Base-by-base conservation (phyloP, 768 basidiomycete species). In the Mycena vulgaris region DNA sequence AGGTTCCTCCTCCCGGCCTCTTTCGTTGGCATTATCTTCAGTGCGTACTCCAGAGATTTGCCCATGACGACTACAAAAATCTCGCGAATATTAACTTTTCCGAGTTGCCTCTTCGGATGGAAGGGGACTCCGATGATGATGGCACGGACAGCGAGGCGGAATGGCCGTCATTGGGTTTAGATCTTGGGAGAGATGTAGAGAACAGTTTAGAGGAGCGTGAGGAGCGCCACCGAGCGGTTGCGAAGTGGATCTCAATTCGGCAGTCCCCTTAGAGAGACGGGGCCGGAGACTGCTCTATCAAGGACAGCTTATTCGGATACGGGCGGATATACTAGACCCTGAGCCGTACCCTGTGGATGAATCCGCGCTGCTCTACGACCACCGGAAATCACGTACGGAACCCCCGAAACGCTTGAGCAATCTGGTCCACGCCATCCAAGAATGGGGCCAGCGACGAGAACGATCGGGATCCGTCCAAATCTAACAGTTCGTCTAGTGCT, bases 231-330 rank as follows among this genome's bases (percentile, higher is more conserved):
- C 35, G 35, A 37, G 35, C 35, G 35, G 35, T 37, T 37, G 35
- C 35, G 35, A 37, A 37, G 35, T 37, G 35, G 35, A 37, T 37
- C 35, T 37, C 35, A 37, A 37, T n/a, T 78, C 86, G 2, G 76
- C 84, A 1, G 80, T 83, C 1, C 87, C 84, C 27, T 84, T 97
- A 2, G 91, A 92, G 1, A 85, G 84, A 31, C 85, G 95, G 47
- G 94, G 94, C 66, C 87, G 96, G n/a, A 83, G 91, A 45, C 83
- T 97, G 16, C 82, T 96, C 42, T 87, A 88, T 64, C 90, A 92
- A 71, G 95, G 94, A 21, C 78, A 84, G 3, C 80, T 95, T 9
- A 77, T 83, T 11, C 83, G 87, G 17, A 52, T 65, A 9, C 51
- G n/a, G 19, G 10, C 31, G 19, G 69, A 62, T 27, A 21, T 28